These are phyloP conservation scores for Akanthomyces lecanii DNA, from an alignment of 2,329 filamentous ascomycete genomes.

Conservation along the genomic window DNA sequence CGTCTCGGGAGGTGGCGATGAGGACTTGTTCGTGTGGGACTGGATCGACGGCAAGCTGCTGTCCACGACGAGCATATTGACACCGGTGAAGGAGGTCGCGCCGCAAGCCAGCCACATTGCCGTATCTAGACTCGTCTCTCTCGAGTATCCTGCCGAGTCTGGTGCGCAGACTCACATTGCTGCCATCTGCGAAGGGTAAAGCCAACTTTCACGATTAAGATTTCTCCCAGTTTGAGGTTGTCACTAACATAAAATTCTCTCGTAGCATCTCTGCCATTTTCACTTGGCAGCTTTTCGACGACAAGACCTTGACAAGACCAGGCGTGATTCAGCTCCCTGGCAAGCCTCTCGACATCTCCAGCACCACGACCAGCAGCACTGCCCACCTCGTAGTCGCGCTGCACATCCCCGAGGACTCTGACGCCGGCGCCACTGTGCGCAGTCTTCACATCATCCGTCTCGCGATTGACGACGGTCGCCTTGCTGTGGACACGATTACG, in stretches of 20 bases:
- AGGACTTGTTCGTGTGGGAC: conserved; percentile 74
- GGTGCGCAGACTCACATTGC: conserved; percentile 32
- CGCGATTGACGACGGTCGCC: conserved; percentile 29
- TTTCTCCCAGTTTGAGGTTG: background rate
- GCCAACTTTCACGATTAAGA: conserved; percentile 24
- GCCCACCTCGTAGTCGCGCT: conserved; percentile 37
- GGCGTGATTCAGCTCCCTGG: conserved; percentile 52
- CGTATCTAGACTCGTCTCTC: conserved; percentile 40
- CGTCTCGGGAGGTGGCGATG: conserved; percentile 83
- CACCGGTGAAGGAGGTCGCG: conserved; percentile 35
- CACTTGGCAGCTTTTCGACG: conserved; percentile 50
- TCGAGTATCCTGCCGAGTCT: conserved; percentile 28
- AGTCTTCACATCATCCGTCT: conserved; percentile 31
- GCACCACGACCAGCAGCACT: conserved; percentile 23
- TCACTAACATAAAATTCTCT: conserved; percentile 10
- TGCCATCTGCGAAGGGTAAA: conserved; percentile 43
- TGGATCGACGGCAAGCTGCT: conserved; percentile 60
- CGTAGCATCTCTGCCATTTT: conserved; percentile 59
- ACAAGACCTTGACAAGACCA: conserved; percentile 47
- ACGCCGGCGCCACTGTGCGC: conserved; percentile 19
- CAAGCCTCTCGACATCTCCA: conserved; percentile 57
- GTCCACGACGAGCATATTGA: conserved; percentile 50
- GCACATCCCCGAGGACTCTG: conserved; percentile 31
- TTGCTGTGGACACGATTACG: conserved; percentile 28
- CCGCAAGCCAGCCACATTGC: conserved; percentile 41